Base-by-base conservation (phyloP, 2,329 filamentous ascomycete genomes). In the Seiridium unicorne region DNA sequence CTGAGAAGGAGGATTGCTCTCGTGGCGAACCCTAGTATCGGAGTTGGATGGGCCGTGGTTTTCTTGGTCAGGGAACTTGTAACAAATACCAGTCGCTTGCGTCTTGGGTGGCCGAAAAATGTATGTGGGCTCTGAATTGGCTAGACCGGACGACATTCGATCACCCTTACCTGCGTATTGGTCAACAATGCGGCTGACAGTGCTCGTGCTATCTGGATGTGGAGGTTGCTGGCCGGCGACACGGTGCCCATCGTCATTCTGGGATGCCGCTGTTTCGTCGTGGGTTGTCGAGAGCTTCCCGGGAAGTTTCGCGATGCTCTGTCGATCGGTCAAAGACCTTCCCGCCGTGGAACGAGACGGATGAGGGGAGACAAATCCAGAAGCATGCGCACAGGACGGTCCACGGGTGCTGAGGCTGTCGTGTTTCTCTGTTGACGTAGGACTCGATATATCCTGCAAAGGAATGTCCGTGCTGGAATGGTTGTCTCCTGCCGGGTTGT, bases 161-260 rank as follows among this genome's bases (percentile, higher is more conserved):
- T 60, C 42, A 32, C 6, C 18, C 44, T 31, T 49, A 32, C 10
- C 10, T 18, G 62, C 58, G 60, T 75, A 73, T 51, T 74, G 68
- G 2, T 66, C 68, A 56, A 74, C 68, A 10, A 76, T 72, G 11
- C 65, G 68, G 18, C 71, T 70, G 3, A 75, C 69, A 0, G 72
- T 75, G 48, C 67, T 74, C 18, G 18, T 26, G 18, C 18, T 26
- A 26, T 26, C 18, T 26, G 18, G 18, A 26, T 26, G 18, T 26
- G 1, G 18, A 26, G 18, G 18, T 26, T 26, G 18, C 18, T 26
- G 18, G 18, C 18, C 18, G 18, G 2, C 18, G 18, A 26, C 18
- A 26, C 26, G 47, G 7, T 49, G 7, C 9, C 35, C 47, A 13
- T 32, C 5, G 11, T 49, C 26, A 26, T 49, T 32, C 2, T 18